Conservation (phyloP, 768 basidiomycete species). For the Cystofilobasidium macerans region DNA sequence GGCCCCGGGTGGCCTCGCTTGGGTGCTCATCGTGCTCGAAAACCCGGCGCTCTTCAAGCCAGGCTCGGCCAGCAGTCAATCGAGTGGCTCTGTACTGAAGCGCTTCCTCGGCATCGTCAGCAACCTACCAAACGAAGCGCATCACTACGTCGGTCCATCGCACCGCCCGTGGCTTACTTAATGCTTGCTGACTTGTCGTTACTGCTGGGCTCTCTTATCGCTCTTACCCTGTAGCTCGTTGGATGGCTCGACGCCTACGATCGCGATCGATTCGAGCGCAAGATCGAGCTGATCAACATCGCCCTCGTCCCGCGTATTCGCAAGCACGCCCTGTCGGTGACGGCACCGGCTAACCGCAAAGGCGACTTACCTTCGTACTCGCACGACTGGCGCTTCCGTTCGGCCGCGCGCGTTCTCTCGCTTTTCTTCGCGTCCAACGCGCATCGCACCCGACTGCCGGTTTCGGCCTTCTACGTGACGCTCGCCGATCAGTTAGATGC, state of each 20-base stretch:
- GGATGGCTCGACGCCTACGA: constrained; percentile 20
- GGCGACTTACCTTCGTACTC: background rate
- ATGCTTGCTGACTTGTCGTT: background rate
- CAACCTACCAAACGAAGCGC: constrained; percentile 23
- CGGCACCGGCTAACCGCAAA: background rate
- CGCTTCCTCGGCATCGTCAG: constrained; percentile 24
- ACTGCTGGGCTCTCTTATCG: background rate
- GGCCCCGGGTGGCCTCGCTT: constrained; percentile 6
- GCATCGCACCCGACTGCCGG: background rate
- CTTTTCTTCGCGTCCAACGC: constrained; percentile 26
- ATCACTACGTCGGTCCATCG: constrained; percentile 15
- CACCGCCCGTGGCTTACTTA: background rate
- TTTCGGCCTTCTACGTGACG: constrained; percentile 21
- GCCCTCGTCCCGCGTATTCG: constrained; percentile 20
- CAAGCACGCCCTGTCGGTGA: constrained; percentile 13
- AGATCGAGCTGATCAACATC: constrained; percentile 22
- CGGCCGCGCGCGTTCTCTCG: constrained; percentile 20
- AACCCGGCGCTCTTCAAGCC: constrained; percentile 17
- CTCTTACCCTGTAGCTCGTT: constrained; percentile 17
- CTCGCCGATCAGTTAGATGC: constrained; percentile 16
- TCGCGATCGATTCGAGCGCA: background rate
- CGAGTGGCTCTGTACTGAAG: constrained; percentile 16
- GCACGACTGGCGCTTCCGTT: constrained; percentile 26
- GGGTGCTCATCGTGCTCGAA: constrained; percentile 15
- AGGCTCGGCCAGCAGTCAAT: constrained; percentile 1